Evolutionary conservation across 2,329 filamentous ascomycete species (phyloP), one percentile per base, ranked within the genome.

Genomic region (Fusarium sp.): DNA sequence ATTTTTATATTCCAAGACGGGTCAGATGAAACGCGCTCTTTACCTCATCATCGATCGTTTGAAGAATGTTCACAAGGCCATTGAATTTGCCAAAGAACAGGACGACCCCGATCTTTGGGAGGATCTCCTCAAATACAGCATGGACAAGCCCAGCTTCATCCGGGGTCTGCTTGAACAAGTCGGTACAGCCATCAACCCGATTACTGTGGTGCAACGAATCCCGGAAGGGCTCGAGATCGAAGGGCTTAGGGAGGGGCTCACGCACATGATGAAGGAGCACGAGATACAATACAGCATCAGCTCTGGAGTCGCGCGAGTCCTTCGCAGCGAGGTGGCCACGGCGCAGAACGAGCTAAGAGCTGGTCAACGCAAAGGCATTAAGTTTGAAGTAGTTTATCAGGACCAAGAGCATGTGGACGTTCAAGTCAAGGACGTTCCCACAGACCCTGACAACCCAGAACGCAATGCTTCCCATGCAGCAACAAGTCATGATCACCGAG

Each of bases 141-240:
- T 99, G 96, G 94, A 97, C 80, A 97, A 97, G 75, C 96, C 96
- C 1, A 88, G 88, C 39, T 99, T 99, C 80, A 98, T 99, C 69
- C 90, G 93, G 14, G 94, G 92, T 0, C 83, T 99, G 5, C 87
- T 99, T 0, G 93, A 97, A 73, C 93, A 98, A 80, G 95, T 97
- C 2, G 96, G 96, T 34, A 98, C 94, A 1, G 89, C 93, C 2
- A 96, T 99, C 73, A 90, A 98, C 73, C 96, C 96, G 0, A 95
- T 98, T 65, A 91, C 91, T 17, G 87, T 99, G 5, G 93, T 99
- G 7, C 86, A 92, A 15, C 88, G 94, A 7, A 99, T 99, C 26
- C 96, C 96, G 0, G 93, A 96, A 74, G 94, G 96, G 0, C 84
- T 99, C 1, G 93, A 97, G 75, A 96, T 99, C 14, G 91, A 96